These are phyloP conservation scores for Cladosporium sp. DNA, from an alignment of 2,329 filamentous ascomycete genomes.

Conservation along the genomic window DNA sequence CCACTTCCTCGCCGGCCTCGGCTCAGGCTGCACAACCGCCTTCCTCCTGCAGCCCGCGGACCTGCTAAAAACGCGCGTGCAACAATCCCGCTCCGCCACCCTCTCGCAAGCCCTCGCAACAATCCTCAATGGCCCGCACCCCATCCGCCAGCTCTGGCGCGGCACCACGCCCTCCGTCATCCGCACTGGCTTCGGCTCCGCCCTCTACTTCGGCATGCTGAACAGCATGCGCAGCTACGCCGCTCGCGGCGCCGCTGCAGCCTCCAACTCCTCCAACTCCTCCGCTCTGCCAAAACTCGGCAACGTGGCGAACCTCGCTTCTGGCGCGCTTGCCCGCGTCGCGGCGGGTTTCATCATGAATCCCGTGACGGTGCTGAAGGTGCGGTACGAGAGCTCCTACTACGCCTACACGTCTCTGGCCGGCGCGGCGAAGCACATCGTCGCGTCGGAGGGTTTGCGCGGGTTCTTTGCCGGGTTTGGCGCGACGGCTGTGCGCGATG, in stretches of 20 bases:
- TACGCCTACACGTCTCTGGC: constrained; percentile 77
- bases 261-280: constrained; percentile 39
- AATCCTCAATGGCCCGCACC: constrained; percentile 62
- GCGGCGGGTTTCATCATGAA: constrained; percentile 88
- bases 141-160: constrained; percentile 77
- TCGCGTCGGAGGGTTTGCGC: constrained; percentile 64
- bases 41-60: constrained; percentile 91
- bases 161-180: constrained; percentile 90
- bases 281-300: constrained; percentile 77
- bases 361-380: constrained; percentile 94
- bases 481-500: constrained; percentile 86
- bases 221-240: constrained; percentile 53
- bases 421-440: constrained; percentile 69
- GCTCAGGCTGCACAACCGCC: constrained; percentile 81
- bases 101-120: constrained; percentile 64
- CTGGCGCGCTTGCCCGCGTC: constrained; percentile 77
- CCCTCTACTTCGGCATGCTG: constrained; percentile 87
- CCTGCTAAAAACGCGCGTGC: constrained; percentile 91
- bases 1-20: constrained; percentile 84
- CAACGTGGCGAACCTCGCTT: constrained; percentile 77
- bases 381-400: constrained; percentile 84
- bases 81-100: constrained; percentile 69
- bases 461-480: constrained; percentile 94
- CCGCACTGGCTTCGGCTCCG: constrained; percentile 86
- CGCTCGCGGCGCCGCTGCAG: constrained; percentile 18